phyloP scores from a whole-genome alignment of 352 stramenopile species.

The Phytophthora meadii region DNA sequence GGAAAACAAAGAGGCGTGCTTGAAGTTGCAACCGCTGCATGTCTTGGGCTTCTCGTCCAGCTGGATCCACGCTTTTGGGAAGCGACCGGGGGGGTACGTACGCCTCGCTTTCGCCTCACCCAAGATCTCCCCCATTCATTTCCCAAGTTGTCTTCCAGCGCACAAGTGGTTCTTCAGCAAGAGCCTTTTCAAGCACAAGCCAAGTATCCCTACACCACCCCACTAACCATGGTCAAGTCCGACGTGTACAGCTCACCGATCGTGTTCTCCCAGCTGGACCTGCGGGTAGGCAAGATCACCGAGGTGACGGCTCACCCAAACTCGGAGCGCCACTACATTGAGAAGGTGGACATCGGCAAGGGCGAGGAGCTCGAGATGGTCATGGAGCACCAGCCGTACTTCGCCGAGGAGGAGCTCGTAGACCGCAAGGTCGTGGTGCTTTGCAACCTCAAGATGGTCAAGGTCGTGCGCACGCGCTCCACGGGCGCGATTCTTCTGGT shows the following conservation, averaged over 20 bases:
- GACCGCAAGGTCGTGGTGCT: conserved; percentile 75
- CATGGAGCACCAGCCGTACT: conserved; percentile 78
- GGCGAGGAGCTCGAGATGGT: conserved; percentile 79
- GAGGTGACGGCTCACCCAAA: conserved; percentile 73
- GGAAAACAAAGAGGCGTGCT: conserved; percentile 20
- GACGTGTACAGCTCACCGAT: conserved; percentile 82
- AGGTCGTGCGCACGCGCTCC: conserved; percentile 69
- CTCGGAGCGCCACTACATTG: conserved; percentile 77
- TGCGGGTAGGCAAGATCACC: conserved; percentile 75
- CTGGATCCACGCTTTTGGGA: conserved; percentile 10
- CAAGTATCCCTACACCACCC: conserved; percentile 3
- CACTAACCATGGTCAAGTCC: conserved; percentile 69
- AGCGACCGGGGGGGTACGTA: conserved; percentile 24
- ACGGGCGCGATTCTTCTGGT: conserved; percentile 68
- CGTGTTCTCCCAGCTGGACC: conserved; percentile 70
- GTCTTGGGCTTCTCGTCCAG: conserved; percentile 18
- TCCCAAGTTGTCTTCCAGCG: conserved; percentile 49
- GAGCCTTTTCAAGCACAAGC: conserved; percentile 6
- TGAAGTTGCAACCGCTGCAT: conserved; percentile 44
- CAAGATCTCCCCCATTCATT: conserved; percentile 40
- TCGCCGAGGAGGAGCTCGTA: conserved; percentile 77
- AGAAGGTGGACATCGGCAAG: conserved; percentile 81
- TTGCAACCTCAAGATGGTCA: conserved; percentile 83
- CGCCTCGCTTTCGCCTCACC: neutral
- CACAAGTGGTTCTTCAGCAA: conserved; percentile 43